Evolutionary conservation across 1,139 yeast genomes (phyloP).

Genomic region (Blastobotrys ciferrii): DNA sequence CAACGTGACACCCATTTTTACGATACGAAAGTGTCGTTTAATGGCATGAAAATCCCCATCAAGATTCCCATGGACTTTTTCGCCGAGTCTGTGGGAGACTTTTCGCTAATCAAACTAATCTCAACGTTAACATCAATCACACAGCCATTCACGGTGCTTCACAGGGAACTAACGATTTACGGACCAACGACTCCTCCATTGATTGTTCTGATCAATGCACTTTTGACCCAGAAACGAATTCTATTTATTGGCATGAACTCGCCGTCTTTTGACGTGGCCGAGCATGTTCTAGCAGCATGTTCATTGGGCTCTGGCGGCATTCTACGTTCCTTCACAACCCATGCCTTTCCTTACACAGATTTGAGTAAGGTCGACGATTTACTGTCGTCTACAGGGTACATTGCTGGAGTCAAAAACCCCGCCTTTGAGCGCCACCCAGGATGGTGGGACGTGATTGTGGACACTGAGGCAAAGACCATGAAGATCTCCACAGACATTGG

Average conservation of each 20-base stretch:
- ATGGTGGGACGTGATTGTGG: conserved; percentile 61
- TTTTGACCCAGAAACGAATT: conserved; percentile 56
- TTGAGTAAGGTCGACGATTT: conserved; percentile 58
- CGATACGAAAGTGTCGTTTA: conserved; percentile 34
- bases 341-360: conserved; percentile 61
- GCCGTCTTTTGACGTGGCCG: conserved; percentile 55
- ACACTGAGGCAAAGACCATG: conserved; percentile 50
- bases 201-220: conserved; percentile 54
- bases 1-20: conserved; percentile 36
- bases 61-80: conserved; percentile 36
- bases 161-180: conserved; percentile 46
- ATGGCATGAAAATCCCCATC: conserved; percentile 37
- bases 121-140: conserved; percentile 27
- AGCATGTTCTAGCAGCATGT: conserved; percentile 52
- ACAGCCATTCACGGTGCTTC: conserved; percentile 26
- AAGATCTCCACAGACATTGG: conserved; percentile 36
- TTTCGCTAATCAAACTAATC: conserved; percentile 29
- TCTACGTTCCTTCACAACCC: conserved; percentile 47
- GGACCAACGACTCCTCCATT: conserved; percentile 61
- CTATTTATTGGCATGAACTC: conserved; percentile 55
- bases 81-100: conserved; percentile 37
- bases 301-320: conserved; percentile 59
- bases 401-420: conserved; percentile 69
- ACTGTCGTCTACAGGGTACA: conserved; percentile 51
- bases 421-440: conserved; percentile 57